These are phyloP conservation scores for Epichloe bromicola DNA, from an alignment of 2,329 filamentous ascomycete species.

Conservation along the genomic window DNA sequence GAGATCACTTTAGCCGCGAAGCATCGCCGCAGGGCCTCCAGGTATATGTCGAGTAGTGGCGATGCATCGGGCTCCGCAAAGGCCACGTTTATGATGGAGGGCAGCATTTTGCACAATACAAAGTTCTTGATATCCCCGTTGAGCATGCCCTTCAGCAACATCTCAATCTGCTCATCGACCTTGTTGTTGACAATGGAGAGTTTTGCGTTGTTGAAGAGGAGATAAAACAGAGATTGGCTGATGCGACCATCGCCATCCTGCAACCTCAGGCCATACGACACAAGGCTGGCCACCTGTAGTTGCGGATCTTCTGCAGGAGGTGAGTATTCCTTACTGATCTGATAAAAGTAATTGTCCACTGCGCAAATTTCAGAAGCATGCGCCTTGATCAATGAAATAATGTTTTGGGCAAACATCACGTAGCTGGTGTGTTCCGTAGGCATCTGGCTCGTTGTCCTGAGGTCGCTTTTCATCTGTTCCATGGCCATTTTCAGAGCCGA, in stretches of 20 bases:
- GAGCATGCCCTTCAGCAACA: constrained; percentile 37
- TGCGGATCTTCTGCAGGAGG: constrained; percentile 42
- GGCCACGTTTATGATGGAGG: constrained; percentile 33
- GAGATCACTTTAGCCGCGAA: constrained; percentile 23
- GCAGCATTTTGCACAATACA: constrained; percentile 38
- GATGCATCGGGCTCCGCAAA: constrained; percentile 25
- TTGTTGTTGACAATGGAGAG: constrained; percentile 35
- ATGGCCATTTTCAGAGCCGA: constrained; percentile 33
- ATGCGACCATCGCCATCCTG: constrained; percentile 37
- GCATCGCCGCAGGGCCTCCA: constrained; percentile 26
- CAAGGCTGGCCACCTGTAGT: constrained; percentile 40
- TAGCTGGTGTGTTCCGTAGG: constrained; percentile 31
- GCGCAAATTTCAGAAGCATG: constrained; percentile 40
- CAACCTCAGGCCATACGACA: constrained; percentile 42
- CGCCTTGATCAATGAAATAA: constrained; percentile 41
- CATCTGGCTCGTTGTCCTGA: constrained; percentile 24
- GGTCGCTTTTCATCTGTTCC: constrained; percentile 40
- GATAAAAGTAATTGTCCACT: constrained; percentile 43
- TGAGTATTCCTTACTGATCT: constrained; percentile 42
- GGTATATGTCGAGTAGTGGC: constrained; percentile 38
- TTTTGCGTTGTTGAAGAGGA: constrained; percentile 45
- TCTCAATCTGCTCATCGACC: constrained; percentile 31
- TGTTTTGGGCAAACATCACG: constrained; percentile 36
- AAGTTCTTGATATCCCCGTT: constrained; percentile 32
- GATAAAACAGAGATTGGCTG: constrained; percentile 39